A percentile compares a stretch with the other conserved stretches of the same genome.
Evolutionary conservation across 345 rosid genomes (phyloP).

Genomic region (Atalantia buxifolia): DNA sequence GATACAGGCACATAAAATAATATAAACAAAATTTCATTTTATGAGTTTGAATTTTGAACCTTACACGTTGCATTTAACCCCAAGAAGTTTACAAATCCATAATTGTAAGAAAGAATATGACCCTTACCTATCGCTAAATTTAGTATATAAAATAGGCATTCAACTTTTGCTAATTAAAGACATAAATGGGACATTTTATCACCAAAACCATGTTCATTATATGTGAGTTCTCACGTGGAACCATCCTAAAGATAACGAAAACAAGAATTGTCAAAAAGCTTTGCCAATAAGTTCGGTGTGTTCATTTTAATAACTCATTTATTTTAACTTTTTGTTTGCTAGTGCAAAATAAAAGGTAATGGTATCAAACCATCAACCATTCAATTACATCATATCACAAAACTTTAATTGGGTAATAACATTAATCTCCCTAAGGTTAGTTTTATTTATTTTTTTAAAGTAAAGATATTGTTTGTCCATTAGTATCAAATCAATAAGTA

Average conservation of each 20-base stretch:
- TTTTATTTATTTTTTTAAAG: too few species aligned
- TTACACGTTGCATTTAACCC: neutral
- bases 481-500: too few species aligned
- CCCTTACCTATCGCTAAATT: constrained; percentile 8
- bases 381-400: neutral
- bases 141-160: neutral
- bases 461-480: too few species aligned
- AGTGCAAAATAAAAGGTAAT: neutral
- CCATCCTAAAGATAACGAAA: neutral
- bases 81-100: neutral
- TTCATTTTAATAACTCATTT: neutral
- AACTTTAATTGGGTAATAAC: neutral
- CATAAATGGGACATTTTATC: neutral
- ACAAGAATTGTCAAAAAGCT: too few species aligned
- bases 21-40: neutral
- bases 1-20: too few species aligned
- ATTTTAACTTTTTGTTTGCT: neutral
- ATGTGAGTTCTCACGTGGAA: neutral
- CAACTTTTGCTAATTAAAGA: neutral
- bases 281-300: neutral
- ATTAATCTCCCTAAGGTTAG: too few species aligned
- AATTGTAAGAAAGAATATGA: neutral
- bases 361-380: neutral
- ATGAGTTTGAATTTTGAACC: neutral
- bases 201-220: neutral